Conservation (phyloP, 75 land plant species). For the Pseudotsuga menziesii region DNA sequence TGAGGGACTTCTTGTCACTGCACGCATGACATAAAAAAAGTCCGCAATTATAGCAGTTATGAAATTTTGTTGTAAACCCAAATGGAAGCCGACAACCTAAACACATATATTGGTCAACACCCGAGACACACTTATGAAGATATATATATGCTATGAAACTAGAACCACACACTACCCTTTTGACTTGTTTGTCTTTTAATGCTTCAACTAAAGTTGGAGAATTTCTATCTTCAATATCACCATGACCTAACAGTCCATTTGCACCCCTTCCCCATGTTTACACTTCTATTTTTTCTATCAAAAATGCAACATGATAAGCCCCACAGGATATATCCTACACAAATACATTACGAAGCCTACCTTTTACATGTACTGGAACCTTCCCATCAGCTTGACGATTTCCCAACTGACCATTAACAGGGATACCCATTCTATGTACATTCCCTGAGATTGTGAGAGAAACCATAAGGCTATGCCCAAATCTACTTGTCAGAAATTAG, state of each 20-base stretch:
- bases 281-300: constrained; percentile 83
- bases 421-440: constrained; percentile 78
- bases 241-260: constrained; percentile 88
- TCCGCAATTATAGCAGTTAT: constrained; percentile 98
- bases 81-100: constrained; percentile 93
- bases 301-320: constrained; percentile 78
- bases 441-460: constrained; percentile 79
- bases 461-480: constrained; percentile 82
- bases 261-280: constrained; percentile 94
- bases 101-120: constrained; percentile 95
- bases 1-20: constrained; percentile 86
- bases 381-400: constrained; percentile 77
- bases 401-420: constrained; percentile 85
- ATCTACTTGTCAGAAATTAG: constrained; percentile 52
- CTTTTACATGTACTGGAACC: constrained; percentile 68
- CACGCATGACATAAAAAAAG: constrained; percentile 93
- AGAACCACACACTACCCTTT: constrained; percentile 89
- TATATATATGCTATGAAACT: constrained; percentile 92
- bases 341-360: constrained; percentile 56
- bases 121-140: constrained; percentile 96
- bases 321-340: constrained; percentile 89
- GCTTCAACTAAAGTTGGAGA: constrained; percentile 76
- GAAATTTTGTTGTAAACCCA: constrained; percentile 95
- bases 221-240: constrained; percentile 66
- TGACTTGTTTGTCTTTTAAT: constrained; percentile 88